Evolutionary conservation across 73 alveolate genomes (phyloP).

Genomic region (Tetrahymena malaccensis): DNA sequence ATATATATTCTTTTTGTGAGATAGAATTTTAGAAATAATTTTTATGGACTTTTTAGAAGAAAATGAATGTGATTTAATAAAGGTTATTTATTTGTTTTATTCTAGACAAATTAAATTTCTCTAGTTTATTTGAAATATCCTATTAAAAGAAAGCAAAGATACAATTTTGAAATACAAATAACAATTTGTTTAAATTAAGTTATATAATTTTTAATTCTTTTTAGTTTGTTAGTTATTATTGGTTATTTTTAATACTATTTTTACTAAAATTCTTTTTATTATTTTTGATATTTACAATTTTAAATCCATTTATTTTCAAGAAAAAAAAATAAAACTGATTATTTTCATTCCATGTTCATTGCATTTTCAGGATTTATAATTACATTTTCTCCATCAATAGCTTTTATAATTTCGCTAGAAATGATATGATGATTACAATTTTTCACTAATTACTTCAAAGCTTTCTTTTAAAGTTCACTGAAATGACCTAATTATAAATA

Average conservation of each 20-base stretch:
- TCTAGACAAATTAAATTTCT: too few relatives aligned
- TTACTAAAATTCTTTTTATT: neutral
- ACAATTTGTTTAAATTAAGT: neutral
- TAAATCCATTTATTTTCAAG: too few relatives aligned
- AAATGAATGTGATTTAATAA: too few relatives aligned
- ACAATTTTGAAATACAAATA: too few relatives aligned
- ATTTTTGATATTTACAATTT: neutral
- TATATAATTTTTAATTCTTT: neutral
- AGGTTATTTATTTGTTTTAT: too few relatives aligned
- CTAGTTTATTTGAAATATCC: too few relatives aligned
- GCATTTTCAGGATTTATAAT: neutral
- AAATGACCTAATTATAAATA: slow-evolving; percentile 40
- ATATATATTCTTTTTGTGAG: too few relatives aligned
- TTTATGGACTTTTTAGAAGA: too few relatives aligned
- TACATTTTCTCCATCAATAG: neutral
- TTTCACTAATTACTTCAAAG: slow-evolving; percentile 47
- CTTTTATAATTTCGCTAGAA: slow-evolving; percentile 49
- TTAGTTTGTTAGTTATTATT: too few relatives aligned
- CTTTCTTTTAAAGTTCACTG: slow-evolving; percentile 42
- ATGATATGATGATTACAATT: slow-evolving; percentile 59
- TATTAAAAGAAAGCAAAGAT: too few relatives aligned
- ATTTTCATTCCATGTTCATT: slow-evolving; percentile 32
- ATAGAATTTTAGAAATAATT: too few relatives aligned
- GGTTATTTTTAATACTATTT: neutral
- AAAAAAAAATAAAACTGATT: too few relatives aligned